Conservation (phyloP, 805 yeast genomes). For the Cyberlindnera meyerae region DNA sequence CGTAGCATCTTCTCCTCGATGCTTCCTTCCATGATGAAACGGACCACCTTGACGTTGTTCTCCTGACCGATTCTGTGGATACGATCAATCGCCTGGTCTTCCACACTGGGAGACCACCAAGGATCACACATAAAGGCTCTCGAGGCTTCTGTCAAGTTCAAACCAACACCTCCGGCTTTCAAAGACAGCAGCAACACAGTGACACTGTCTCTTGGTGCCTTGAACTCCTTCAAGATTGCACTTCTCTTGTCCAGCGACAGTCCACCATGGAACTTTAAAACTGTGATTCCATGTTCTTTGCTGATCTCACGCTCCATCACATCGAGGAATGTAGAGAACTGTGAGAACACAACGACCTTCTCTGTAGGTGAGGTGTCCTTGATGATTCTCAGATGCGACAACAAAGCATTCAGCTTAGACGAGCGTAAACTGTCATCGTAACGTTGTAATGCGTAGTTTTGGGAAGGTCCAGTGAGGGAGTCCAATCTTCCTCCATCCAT, state of each 20-base stretch:
- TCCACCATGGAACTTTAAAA: conserved; percentile 80
- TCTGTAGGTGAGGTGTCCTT: conserved; percentile 56
- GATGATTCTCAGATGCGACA: conserved; percentile 51
- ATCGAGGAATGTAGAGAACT: conserved; percentile 79
- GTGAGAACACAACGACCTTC: conserved; percentile 85
- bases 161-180: conserved; percentile 93
- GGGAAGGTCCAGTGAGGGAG: too few relatives aligned
- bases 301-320: conserved; percentile 60
- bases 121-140: conserved; percentile 91
- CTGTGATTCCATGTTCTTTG: conserved; percentile 42
- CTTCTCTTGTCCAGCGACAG: conserved; percentile 62
- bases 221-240: conserved; percentile 53
- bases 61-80: conserved; percentile 88
- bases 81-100: conserved; percentile 88
- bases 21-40: conserved; percentile 78
- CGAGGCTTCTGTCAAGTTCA: conserved; percentile 80
- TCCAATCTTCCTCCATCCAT: too few relatives aligned
- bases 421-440: conserved; percentile 41
- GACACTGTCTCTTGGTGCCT: conserved; percentile 25
- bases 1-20: conserved; percentile 85
- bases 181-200: conserved; percentile 65
- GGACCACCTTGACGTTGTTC: conserved; percentile 60
- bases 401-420: conserved; percentile 66
- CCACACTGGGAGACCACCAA: conserved; percentile 94
- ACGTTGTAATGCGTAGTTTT: conserved; percentile 11